Base-by-base conservation (phyloP, 192 early-diverging fungal species). In the Backusella luteola region DNA sequence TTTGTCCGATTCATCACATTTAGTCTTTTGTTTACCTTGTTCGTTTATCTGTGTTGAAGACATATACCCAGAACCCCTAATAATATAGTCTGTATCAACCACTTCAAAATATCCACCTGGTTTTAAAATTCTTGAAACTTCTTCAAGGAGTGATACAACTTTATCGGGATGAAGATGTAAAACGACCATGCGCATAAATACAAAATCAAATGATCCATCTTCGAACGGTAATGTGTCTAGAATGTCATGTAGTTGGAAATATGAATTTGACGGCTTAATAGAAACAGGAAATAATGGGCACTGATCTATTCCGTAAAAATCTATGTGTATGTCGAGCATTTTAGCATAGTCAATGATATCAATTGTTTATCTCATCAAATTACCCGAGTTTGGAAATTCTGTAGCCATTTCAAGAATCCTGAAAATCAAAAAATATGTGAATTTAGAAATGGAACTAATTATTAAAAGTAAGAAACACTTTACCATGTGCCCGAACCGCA, bases 341-440 rank as follows among this genome's bases (percentile, higher is more conserved):
- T 68, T 49, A 72, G 39, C 14, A 9, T 21, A 41, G 49, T 7
- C 29, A 52, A 8, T 17, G 19, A 21, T 71, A 23, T 14, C 19
- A 17, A 7, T 3, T 44, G 9, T 14, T 52, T 34, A 8, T 7
- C 29, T 35, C 6, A 21, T 35, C 2, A n/a, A 12, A 26, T 52
- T 73, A 74, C 78, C 76, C 29, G 78, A 46, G 44, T 63, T 34
- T 3, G 81, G 75, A 71, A 75, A 82, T 71, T 79, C 77, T 34
- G 75, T 56, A 29, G 80, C 76, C 77, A 82, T 79, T 66, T 84
- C 83, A 34, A 84, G 49, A 15, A 76, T 56, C 81, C 81, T 77
- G 19, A 15, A 8, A 9, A 34, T 52, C 11, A 15, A 49, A 19
- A 3, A 3, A 26, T 7, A 12, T 21, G 1, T 52, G 32, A 17